Evolutionary conservation across 192 early-diverging fungal species (phyloP).

Genomic region (Backusella macrospora): DNA sequence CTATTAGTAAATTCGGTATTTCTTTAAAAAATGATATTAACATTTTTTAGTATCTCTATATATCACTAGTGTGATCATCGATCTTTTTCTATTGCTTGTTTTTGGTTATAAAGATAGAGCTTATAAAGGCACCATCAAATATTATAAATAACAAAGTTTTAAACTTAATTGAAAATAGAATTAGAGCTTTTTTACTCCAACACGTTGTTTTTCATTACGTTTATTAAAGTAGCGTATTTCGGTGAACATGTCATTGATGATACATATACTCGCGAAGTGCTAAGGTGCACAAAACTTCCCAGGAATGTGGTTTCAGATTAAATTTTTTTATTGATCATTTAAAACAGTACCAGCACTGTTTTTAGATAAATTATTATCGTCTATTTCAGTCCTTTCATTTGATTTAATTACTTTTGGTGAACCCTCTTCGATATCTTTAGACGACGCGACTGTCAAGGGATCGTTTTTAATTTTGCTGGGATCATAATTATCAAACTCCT

Average conservation of each 20-base stretch:
- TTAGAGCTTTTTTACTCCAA: too few relatives aligned
- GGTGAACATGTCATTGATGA: too few relatives aligned
- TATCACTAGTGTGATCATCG: not conserved
- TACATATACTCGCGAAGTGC: not conserved
- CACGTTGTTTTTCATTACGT: too few relatives aligned
- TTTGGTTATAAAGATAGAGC: not conserved
- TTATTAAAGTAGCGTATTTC: too few relatives aligned
- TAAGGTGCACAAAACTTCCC: not conserved
- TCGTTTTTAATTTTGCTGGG: not conserved
- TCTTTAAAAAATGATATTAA: not conserved
- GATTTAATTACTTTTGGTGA: not conserved
- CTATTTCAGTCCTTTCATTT: not conserved
- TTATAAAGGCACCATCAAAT: not conserved
- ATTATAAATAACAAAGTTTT: not conserved
- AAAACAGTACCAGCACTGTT: not conserved
- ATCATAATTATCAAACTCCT: slow-evolving; percentile 29
- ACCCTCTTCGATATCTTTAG: slow-evolving; percentile 8
- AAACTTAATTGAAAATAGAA: not conserved
- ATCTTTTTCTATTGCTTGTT: not conserved
- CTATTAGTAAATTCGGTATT: not conserved
- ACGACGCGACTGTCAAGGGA: not conserved
- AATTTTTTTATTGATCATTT: not conserved
- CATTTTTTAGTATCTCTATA: not conserved
- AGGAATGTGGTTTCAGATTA: slow-evolving; percentile 3
- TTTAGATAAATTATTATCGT: not conserved